phyloP scores from a whole-genome alignment of 1,284 basidiomycete genomes.

The Trichosporon inkin region DNA sequence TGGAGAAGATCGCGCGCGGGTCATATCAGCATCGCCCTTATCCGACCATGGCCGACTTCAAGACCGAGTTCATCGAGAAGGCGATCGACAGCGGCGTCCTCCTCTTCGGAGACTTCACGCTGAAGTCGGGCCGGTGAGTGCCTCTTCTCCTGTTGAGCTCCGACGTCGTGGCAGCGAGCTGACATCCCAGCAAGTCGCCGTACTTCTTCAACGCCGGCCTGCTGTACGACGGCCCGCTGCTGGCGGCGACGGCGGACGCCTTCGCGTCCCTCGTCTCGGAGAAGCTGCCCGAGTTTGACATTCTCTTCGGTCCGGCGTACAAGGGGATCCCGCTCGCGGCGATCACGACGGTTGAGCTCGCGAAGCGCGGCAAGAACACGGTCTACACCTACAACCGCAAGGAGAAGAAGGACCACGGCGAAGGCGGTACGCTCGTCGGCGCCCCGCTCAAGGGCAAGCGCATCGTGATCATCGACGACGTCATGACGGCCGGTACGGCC shows the following conservation, averaged over 20 bases:
- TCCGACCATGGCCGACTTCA: conserved; percentile 28
- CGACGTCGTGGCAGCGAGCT: neutral
- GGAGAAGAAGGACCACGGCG: conserved; percentile 93
- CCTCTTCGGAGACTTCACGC: conserved; percentile 82
- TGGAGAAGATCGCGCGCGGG: neutral
- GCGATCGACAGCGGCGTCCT: conserved; percentile 55
- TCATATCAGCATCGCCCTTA: neutral
- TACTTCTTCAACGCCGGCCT: conserved; percentile 97
- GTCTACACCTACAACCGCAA: conserved; percentile 83
- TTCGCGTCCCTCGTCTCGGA: conserved; percentile 63
- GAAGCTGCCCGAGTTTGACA: conserved; percentile 68
- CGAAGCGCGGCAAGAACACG: conserved; percentile 16
- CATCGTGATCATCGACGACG: conserved; percentile 88
- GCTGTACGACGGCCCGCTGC: conserved; percentile 76
- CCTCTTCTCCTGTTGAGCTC: neutral
- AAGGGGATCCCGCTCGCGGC: conserved; percentile 96
- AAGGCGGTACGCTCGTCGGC: conserved; percentile 92
- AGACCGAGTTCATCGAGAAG: conserved; percentile 50
- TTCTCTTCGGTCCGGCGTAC: conserved; percentile 96
- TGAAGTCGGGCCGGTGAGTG: conserved; percentile 88
- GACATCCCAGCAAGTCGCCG: conserved; percentile 66
- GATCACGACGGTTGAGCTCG: conserved; percentile 72
- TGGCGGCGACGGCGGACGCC: conserved; percentile 74
- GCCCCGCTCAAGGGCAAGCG: conserved; percentile 75
- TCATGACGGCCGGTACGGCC: conserved; percentile 94